Evolutionary conservation across 2,329 filamentous ascomycete species (phyloP), one percentile per base, ranked within the genome.

Genomic region (Tolypocladium ophioglossoides): DNA sequence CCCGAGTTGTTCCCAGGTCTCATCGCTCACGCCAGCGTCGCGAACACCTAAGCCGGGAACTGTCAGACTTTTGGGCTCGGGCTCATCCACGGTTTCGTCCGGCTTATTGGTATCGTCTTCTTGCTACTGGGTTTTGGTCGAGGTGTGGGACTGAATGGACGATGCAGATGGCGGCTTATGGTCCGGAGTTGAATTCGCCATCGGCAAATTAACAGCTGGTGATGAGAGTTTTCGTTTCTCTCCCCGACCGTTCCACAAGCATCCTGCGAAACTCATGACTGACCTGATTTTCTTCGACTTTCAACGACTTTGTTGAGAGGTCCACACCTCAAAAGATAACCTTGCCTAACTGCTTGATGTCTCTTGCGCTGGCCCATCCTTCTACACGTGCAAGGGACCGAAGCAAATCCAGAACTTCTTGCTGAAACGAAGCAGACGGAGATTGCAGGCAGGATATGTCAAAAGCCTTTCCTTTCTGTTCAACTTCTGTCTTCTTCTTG

Each of bases 341-440:
- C 54, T 77, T 80, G 0, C 70, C 73, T 0, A 87, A 46, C 0
- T 75, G 77, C 14, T 79, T 68, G 2, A 88, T 75, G 49, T 88
- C 85, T 5, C 84, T 74, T 0, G 78, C 84, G 57, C 80, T 87
- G 0, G 78, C 85, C 81, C 84, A 87, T 7, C 74, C 74, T 0
- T 74, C 63, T 3, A 78, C 68, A 0, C 53, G 44, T 0, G 74
- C 63, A 0, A 87, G 64, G 0, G 51, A 40, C 0, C 62, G 51
- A 38, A 86, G 78, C 0, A 60, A 38, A 53, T 9, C 2, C 61
- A 35, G 40, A 16, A 66, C 47, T 1, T 58, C 53, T 0, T 50
- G 38, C 0, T 51, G 39, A 9, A 65, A 67, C 0, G 2, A 4
- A 0, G 2, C 7, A 0, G 52, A 49, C 2, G 59, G 61, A 14